Base-by-base conservation (phyloP, 2,329 filamentous ascomycete genomes). In the Bipolaris sorokiniana region DNA sequence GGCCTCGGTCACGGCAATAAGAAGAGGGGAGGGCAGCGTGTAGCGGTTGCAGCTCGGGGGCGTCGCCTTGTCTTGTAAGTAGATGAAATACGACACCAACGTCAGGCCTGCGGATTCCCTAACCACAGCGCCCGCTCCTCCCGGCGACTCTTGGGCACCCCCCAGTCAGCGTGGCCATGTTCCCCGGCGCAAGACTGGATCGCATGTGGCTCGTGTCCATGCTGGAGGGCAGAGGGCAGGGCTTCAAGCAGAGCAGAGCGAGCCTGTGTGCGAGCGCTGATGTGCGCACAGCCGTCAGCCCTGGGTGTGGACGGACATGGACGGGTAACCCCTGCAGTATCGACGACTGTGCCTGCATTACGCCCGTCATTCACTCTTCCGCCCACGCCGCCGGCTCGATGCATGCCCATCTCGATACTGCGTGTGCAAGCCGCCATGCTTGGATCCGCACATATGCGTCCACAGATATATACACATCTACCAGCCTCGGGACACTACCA, bases 41-140 rank as follows among this genome's bases (percentile, higher is more conserved):
- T 28, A 28, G 26, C 26, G 9, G 10, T 2, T 10, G 26, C 26
- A 28, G 18, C 37, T 20, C n/a, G 48, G 51, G 47, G 28, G 37
- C n/a, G 48, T 51, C 45, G 26, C 54, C 55, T 58, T 54, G 48
- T 60, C 59, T 62, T 62, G 60, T 61, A 61, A 28, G 26, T 28
- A 28, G 7, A 28, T 46, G 46, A 48, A 52, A 50, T 42, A 45
- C 47, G 34, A 45, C 22, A 48, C 33, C 47, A 23, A 26, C 53
- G 46, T 18, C 28, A 33, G 36, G 45, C 45, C 26, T 48, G 33
- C 31, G 5, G 18, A 23, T 23, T 41, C 11, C 37, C 38, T 23
- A 23, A 20, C 20, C 38, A 50, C 52, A 31, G 28, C 28, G 18
- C 49, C 15, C 22, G 22, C 45, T 47, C 16, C 40, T 41, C 46